Conservation (phyloP, 352 stramenopile genomes). For the Chrysophaeum taylorii region DNA sequence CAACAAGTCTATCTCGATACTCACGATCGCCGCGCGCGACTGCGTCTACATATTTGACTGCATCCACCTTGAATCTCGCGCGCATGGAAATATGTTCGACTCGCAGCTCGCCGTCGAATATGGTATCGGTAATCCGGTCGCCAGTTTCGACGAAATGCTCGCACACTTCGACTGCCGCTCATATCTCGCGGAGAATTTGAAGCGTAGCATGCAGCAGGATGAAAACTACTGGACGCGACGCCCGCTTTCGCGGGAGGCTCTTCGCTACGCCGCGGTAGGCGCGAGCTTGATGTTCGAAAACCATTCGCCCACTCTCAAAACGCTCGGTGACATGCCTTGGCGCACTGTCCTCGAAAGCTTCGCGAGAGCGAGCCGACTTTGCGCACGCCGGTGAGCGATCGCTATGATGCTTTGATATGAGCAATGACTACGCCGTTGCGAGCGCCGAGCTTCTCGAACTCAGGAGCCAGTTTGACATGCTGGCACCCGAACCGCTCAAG, state of each 20-base stretch:
- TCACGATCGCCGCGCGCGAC: background rate
- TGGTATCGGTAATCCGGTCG: background rate
- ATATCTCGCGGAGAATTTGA: background rate
- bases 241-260: background rate
- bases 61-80: background rate
- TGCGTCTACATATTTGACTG: background rate
- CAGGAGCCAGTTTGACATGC: background rate
- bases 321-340: conserved; percentile 7
- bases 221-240: conserved; percentile 4
- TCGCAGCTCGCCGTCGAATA: background rate
- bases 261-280: conserved; percentile 1
- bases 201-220: background rate
- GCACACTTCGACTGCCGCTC: background rate
- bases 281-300: conserved; percentile 1
- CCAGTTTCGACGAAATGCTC: background rate
- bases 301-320: background rate
- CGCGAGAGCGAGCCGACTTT: background rate
- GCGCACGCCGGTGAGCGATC: background rate
- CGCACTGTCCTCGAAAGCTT: background rate
- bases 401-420: conserved; percentile 1
- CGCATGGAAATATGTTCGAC: background rate
- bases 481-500: background rate
- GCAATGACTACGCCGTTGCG: background rate
- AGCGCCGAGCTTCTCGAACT: background rate
- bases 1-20: background rate